Evolutionary conservation across 345 rosid genomes (phyloP), one percentile per base, ranked within the genome.

Genomic region (Melaleuca quinquenervia): DNA sequence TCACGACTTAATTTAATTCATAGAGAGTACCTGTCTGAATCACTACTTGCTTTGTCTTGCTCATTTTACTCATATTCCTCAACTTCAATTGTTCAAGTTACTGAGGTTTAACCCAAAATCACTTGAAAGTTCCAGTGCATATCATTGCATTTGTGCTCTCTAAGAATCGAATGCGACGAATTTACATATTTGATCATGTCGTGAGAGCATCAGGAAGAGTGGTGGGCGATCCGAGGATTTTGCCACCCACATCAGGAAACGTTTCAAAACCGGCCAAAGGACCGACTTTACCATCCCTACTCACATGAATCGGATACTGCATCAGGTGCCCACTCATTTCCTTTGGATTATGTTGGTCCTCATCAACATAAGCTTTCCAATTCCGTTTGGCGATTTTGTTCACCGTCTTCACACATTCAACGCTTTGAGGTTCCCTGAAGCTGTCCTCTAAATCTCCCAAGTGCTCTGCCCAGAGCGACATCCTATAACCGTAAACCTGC

Each of bases 201-300:
- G 95, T 95, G 26, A 94, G 87, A 86, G 92, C 92, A 84, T 94
- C 96, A 7, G 95, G 98, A 84, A 94, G 94, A 85, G 64, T 95
- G 27, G 92, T 91, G 12, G 94, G 88, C 0, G 92, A 85, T 49
- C 98, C 96, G 5, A 94, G 94, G 85, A 95, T 84, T 84, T 95
- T 94, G 45, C 98, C 94, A 5, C 95, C 95, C 2, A 94, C 95
- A 62, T 95, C 96, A 32, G 95, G 96, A 85, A 94, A 95, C 1
- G 92, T 89, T 83, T 91, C 94, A 9, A 88, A 86, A 0, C 89
- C 92, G 0, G 86, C 87, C 86, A 94, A 20, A 8, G 93, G 44
- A 76, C 83, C 64, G 11, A 94, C 91, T 83, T 87, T 84, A 5
- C 98, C 94, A 6, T 90, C 86, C 83, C 84, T 88, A 75, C 90